phyloP scores from a whole-genome alignment of 305 asterid species.

The Fraxinus sp. region DNA sequence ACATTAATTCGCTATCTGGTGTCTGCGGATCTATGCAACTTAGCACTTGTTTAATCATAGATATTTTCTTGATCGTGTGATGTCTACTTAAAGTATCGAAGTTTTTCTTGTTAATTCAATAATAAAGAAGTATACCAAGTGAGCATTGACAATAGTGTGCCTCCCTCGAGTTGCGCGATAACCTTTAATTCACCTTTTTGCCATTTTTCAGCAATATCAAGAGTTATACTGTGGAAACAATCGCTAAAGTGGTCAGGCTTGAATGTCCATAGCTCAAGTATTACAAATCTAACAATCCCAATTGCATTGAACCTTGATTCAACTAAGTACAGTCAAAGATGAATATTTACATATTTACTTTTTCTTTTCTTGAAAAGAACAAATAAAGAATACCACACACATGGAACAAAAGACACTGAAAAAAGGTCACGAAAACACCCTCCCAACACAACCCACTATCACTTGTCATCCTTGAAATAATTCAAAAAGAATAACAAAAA shows the following conservation, averaged over 20 bases:
- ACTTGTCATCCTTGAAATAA: conserved; percentile 33
- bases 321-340: conserved; percentile 28
- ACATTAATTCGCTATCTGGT: no score
- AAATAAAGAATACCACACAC: conserved; percentile 25
- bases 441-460: conserved; percentile 34
- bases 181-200: background rate
- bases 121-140: background rate
- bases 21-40: background rate
- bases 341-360: conserved; percentile 27
- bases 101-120: background rate
- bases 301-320: background rate
- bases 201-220: background rate
- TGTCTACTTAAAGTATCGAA: background rate
- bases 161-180: background rate
- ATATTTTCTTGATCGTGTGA: background rate
- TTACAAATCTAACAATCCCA: background rate
- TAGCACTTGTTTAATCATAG: background rate
- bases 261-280: background rate
- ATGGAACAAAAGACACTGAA: conserved; percentile 18
- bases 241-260: background rate
- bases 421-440: conserved; percentile 32
- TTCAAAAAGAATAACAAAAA: conserved; percentile 20
- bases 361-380: conserved; percentile 22
- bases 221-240: background rate
- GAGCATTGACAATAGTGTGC: background rate